phyloP scores from a whole-genome alignment of 768 basidiomycete genomes.

The Multifurca ochricompacta region DNA sequence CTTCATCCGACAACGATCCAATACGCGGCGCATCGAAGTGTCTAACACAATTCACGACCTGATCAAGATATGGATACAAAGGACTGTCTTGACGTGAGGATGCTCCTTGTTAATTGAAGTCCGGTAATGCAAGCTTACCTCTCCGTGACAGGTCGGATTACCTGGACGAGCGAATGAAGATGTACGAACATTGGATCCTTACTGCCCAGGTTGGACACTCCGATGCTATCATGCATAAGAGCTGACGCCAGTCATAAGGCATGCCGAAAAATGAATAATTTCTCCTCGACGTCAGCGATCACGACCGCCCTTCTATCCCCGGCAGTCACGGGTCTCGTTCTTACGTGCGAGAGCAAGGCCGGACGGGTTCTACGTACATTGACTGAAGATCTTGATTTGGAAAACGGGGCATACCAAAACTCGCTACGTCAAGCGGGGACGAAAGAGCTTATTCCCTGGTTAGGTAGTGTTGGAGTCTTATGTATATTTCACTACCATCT shows the following conservation, averaged over 20 bases:
- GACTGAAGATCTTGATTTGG: background rate
- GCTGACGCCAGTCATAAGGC: background rate
- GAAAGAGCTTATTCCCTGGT: slow-evolving; percentile 3
- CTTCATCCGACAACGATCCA: background rate
- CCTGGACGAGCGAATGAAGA: background rate
- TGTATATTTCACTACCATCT: background rate
- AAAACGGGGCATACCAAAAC: background rate
- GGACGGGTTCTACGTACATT: background rate
- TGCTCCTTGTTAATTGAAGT: background rate
- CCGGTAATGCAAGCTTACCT: background rate
- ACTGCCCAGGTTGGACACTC: slow-evolving; percentile 7
- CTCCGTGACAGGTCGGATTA: background rate
- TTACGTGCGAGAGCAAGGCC: slow-evolving; percentile 10
- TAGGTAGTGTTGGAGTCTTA: background rate
- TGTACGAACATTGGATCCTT: slow-evolving; percentile 7
- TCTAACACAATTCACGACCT: slow-evolving; percentile 8
- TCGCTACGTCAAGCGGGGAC: background rate
- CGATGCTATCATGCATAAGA: background rate
- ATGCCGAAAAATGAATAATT: slow-evolving; percentile 6
- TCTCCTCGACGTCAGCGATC: slow-evolving; percentile 9
- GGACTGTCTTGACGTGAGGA: background rate
- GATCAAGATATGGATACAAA: slow-evolving; percentile 2
- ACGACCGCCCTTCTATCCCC: slow-evolving; percentile 1
- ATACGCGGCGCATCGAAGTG: background rate
- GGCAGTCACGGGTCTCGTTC: background rate